These are phyloP conservation scores for Oryza nivara DNA, from an alignment of 176 grass and related monocot species.

Conservation along the genomic window DNA sequence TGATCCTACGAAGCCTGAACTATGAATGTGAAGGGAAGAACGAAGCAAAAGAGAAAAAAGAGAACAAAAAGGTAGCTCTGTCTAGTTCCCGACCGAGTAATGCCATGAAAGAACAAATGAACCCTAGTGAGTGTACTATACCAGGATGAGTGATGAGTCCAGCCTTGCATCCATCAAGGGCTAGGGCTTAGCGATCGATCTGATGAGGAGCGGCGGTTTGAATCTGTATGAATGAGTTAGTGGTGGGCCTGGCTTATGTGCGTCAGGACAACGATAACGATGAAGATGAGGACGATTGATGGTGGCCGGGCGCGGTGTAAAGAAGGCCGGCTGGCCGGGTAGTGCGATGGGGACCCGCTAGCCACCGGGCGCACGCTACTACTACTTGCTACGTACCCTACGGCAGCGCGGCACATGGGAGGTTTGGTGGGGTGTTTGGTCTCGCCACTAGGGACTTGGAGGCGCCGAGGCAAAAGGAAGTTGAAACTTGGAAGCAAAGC, in stretches of 20 bases:
- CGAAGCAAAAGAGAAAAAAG: background rate
- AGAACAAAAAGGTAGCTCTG: background rate
- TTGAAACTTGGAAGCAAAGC: background rate
- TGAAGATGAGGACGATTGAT: slow-evolving; percentile 17
- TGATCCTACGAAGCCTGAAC: background rate
- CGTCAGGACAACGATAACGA: background rate
- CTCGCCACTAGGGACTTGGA: background rate
- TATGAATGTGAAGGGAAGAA: too few species aligned
- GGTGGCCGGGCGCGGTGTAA: slow-evolving; percentile 32
- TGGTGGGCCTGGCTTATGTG: slow-evolving; percentile 23
- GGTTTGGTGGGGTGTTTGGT: slow-evolving; percentile 27
- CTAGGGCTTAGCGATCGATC: background rate
- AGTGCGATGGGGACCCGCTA: slow-evolving; percentile 25
- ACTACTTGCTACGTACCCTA: slow-evolving; percentile 18
- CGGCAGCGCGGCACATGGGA: slow-evolving; percentile 59
- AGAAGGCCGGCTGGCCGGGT: slow-evolving; percentile 36
- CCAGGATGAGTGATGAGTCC: background rate
- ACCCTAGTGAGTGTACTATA: background rate
- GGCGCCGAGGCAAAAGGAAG: background rate
- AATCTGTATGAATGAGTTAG: background rate
- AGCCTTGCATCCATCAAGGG: background rate
- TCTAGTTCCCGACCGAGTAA: background rate
- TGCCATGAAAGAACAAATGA: background rate
- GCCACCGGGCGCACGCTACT: background rate
- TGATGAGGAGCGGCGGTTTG: background rate